Percentiles rank a stretch among this genome's conserved stretches.
These are phyloP conservation scores for Sporothrix phasma DNA, from an alignment of 2,329 filamentous ascomycete genomes.

Conservation along the genomic window DNA sequence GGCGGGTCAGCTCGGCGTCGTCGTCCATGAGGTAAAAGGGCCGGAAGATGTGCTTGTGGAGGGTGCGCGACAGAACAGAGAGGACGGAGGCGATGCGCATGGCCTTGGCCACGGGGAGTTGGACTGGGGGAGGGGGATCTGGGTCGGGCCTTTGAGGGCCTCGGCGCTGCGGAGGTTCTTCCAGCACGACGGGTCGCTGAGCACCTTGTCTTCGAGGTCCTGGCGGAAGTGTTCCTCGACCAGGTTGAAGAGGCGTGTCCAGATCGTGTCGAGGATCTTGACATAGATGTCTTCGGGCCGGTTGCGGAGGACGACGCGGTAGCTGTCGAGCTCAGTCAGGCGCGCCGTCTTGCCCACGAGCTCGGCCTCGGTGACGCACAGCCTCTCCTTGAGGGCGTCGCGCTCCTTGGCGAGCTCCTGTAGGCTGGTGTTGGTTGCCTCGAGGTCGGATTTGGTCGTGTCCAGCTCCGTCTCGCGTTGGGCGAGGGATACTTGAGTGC, in stretches of 20 bases:
- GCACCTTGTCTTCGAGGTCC: slow-evolving; percentile 25
- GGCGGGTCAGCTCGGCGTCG: slow-evolving; percentile 24
- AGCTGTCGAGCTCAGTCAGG: slow-evolving; percentile 24
- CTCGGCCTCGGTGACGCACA: slow-evolving; percentile 20
- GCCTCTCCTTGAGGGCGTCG: slow-evolving; percentile 17
- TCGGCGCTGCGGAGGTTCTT: slow-evolving; percentile 25
- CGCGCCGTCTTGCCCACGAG: slow-evolving; percentile 20
- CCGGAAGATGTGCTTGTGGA: slow-evolving; percentile 28
- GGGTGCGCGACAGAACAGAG: slow-evolving; percentile 26
- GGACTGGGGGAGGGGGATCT: slow-evolving; percentile 27
- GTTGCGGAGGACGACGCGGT: slow-evolving; percentile 23
- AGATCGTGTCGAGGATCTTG: slow-evolving; percentile 27
- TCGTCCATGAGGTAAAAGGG: slow-evolving; percentile 27
- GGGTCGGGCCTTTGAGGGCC: slow-evolving; percentile 26
- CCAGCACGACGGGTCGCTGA: slow-evolving; percentile 27
- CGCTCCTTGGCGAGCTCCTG: slow-evolving; percentile 18
- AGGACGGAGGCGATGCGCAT: slow-evolving; percentile 30
- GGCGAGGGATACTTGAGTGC: slow-evolving; percentile 21
- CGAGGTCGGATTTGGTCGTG: slow-evolving; percentile 19
- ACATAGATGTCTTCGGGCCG: slow-evolving; percentile 27
- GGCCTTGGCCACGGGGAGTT: slow-evolving; percentile 28
- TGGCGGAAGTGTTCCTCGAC: slow-evolving; percentile 26
- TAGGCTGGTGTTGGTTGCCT: slow-evolving; percentile 21
- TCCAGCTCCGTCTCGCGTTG: slow-evolving; percentile 21
- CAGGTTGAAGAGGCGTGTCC: slow-evolving; percentile 26